Evolutionary conservation across 371 early-diverging fungal species (phyloP), one percentile per base, ranked within the genome.

Genomic region (Mortierella sp.): DNA sequence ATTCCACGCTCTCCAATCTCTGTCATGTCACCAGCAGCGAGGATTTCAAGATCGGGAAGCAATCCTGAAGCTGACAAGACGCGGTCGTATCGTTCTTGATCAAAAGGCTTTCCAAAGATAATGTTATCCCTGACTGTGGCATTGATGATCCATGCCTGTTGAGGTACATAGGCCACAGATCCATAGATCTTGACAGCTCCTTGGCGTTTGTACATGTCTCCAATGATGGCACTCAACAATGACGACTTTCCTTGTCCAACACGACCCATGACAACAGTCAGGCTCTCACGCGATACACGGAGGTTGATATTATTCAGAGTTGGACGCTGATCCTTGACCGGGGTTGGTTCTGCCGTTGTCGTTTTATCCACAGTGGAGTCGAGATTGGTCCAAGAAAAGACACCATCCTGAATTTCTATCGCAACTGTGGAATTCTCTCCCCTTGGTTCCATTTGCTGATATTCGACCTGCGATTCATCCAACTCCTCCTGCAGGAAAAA

Each of bases 1-100:
- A 87, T 67, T 76, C 91, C 76, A 83, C 89, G 78, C 58, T 92
- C 93, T 12, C 94, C 94, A 64, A 94, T 92, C 70, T 91, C 91
- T 34, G 90, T 90, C 68, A 80, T 49, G 57, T 90, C 91, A 6
- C 91, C 90, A 23, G 60, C 83, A 2, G 80, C 70, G 6, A 94
- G 76, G 18, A 85, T 87, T 34, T 87, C 81, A 27, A 95, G 67
- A 52, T 95, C 95, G 4, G 87, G 78, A 31, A 74, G 65, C 34
- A 87, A 65, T 21, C 87, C 87, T 12, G 83, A 74, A 38, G 80
- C 79, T 6, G 61, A 60, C 50, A 87, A 54, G 12, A 87, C 73
- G 31, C 72, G 67, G 49, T 82, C 81, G 60, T 87, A 87, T 14
- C 80, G 69, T 16, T 72, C 78, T 58, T 72, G 68, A 42, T 87